A percentile compares a stretch with the other conserved stretches of the same genome.
phyloP scores from a whole-genome alignment of 169 alveolate species.

The Plasmodium knowlesi region DNA sequence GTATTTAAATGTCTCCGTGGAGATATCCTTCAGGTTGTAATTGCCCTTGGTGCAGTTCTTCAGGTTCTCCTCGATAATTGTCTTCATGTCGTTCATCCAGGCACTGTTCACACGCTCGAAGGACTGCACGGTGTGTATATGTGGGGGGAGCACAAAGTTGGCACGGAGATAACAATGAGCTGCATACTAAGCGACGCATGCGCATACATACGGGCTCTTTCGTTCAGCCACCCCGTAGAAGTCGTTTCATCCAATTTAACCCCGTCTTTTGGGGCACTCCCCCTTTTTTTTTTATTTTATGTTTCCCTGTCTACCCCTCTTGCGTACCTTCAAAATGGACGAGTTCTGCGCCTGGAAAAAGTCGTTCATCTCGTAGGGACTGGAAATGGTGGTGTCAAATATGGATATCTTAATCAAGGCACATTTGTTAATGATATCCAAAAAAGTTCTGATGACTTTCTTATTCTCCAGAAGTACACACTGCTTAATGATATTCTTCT shows the following conservation, averaged over 20 bases:
- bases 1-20: constrained; percentile 61
- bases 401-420: constrained; percentile 35
- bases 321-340: constrained; percentile 48
- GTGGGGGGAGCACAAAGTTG: not conserved
- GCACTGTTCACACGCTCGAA: constrained; percentile 61
- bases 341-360: constrained; percentile 62
- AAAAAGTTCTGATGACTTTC: constrained; percentile 61
- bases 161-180: not conserved
- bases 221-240: not conserved
- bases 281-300: constrained; percentile 1
- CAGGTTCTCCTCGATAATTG: constrained; percentile 60
- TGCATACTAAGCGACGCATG: not conserved
- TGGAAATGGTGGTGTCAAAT: constrained; percentile 43
- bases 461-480: constrained; percentile 61
- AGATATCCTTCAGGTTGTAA: constrained; percentile 54
- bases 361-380: constrained; percentile 52
- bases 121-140: constrained; percentile 30
- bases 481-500: constrained; percentile 68
- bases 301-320: not conserved
- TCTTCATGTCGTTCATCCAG: constrained; percentile 72
- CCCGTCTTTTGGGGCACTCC: not conserved
- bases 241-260: not conserved
- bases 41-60: constrained; percentile 69
- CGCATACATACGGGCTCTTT: not conserved
- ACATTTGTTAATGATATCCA: constrained; percentile 46